phyloP scores from a whole-genome alignment of 2,329 filamentous ascomycete genomes.

The Furcasterigmium sp. region DNA sequence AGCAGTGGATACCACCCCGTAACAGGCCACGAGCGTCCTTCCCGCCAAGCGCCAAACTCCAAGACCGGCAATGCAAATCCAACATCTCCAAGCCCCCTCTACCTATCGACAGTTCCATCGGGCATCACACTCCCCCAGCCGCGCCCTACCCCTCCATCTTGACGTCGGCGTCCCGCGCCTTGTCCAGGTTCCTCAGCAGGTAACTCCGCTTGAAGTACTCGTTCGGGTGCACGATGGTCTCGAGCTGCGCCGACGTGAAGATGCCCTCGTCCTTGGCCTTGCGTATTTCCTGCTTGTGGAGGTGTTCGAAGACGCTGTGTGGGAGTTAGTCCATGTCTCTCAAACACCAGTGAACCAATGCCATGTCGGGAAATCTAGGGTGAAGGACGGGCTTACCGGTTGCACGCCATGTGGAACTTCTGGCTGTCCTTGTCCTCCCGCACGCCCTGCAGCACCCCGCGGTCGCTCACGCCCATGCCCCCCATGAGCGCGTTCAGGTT shows the following conservation, averaged over 20 bases:
- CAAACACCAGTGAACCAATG: no score
- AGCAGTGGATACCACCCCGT: no score
- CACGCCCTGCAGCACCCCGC: conserved; percentile 71
- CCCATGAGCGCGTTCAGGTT: conserved; percentile 77
- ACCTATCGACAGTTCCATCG: no score
- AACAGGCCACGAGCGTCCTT: no score
- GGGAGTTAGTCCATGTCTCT: no score
- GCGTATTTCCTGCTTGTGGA: conserved; percentile 74
- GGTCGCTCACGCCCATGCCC: conserved; percentile 72
- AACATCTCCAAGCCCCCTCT: no score
- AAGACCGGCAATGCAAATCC: no score
- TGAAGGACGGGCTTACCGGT: no score
- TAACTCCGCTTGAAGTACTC: conserved; percentile 97
- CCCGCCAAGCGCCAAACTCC: no score
- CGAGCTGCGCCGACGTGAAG: conserved; percentile 70
- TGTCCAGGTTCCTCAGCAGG: conserved; percentile 73
- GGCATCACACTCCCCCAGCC: no score
- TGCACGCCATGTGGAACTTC: conserved; percentile 93
- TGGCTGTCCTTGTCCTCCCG: conserved; percentile 84
- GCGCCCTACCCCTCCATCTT: conserved; percentile 47
- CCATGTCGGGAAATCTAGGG: no score
- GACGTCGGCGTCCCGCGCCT: conserved; percentile 40
- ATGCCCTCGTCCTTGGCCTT: conserved; percentile 69
- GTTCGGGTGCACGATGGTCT: conserved; percentile 96
- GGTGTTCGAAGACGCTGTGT: conserved; percentile 74